Percentiles rank a stretch among this genome's conserved stretches.
Evolutionary conservation across 371 early-diverging fungal species (phyloP).

Genomic region (Mortierella sp.): DNA sequence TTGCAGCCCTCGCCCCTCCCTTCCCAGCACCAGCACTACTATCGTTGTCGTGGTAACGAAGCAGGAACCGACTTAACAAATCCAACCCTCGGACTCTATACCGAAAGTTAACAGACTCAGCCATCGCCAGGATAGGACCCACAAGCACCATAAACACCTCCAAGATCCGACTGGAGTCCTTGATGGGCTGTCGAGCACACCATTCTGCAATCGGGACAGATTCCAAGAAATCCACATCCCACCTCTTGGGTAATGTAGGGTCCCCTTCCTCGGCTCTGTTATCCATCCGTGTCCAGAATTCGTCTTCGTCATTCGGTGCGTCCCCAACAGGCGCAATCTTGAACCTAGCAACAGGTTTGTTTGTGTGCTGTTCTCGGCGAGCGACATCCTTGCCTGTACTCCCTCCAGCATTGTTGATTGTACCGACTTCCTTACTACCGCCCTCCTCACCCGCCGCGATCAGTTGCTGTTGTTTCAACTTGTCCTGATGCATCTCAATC

Average conservation of each 20-base stretch:
- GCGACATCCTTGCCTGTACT: not conserved
- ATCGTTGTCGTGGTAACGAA: slow-evolving; percentile 25
- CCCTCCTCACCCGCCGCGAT: not conserved
- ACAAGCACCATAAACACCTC: slow-evolving; percentile 51
- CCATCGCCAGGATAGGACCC: slow-evolving; percentile 37
- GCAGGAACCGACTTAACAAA: slow-evolving; percentile 32
- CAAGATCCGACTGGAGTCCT: slow-evolving; percentile 31
- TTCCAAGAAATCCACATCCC: slow-evolving; percentile 40
- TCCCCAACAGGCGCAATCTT: slow-evolving; percentile 41
- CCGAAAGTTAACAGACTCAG: slow-evolving; percentile 23
- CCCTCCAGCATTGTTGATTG: not conserved
- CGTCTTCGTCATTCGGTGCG: slow-evolving; percentile 47
- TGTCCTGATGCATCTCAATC: slow-evolving; percentile 34
- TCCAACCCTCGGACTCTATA: slow-evolving; percentile 39
- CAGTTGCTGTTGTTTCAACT: slow-evolving; percentile 5
- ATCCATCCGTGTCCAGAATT: slow-evolving; percentile 24
- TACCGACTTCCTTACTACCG: not conserved
- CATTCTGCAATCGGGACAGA: slow-evolving; percentile 43
- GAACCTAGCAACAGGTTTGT: slow-evolving; percentile 1
- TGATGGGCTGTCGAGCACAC: slow-evolving; percentile 50
- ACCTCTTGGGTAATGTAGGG: slow-evolving; percentile 12
- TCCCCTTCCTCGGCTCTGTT: not conserved
- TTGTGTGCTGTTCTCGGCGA: not conserved
- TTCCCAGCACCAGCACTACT: not conserved
- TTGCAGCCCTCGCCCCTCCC: not conserved